Base-by-base conservation (phyloP, 2,329 filamentous ascomycete genomes). In the Purpureocillium lavendulum region DNA sequence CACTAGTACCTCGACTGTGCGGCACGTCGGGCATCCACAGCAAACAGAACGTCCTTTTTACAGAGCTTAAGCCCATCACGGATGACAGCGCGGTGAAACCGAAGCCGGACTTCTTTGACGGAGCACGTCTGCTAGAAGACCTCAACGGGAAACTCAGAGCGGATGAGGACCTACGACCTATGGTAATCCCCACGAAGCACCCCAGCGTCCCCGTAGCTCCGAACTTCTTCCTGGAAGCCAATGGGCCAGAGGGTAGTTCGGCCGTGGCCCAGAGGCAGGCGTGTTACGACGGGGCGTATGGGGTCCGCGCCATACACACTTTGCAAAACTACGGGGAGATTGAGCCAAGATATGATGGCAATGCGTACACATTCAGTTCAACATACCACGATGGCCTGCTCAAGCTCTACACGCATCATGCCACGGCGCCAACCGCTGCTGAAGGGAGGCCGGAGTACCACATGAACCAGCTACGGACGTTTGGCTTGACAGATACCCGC, bases 211-310 rank as follows among this genome's bases (percentile, higher is more conserved):
- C 60, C 1, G 42, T 60, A 5, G 53, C 47, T 26, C 63, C 62
- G 3, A 67, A 69, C 48, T 63, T 67, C 41, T 69, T 69, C 41
- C 16, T 68, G 1, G 60, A 60, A 36, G 57, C 48, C 0, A 68
- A 68, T 42, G 59, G 57, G 1, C 60, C 57, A 9, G 40, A 58
- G 39, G 58, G 58, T 4, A 50, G 43, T 32, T 7, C 37, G 6
- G 52, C 41, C 6, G 58, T 61, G 7, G 59, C 53, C 11, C 48
- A 11, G 32, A 52, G 55, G 21, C 62, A 66, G 43, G 62, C 56
- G 38, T 52, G 51, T 36, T 58, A 64, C 35, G 53, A 67, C 42
- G 59, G 63, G 30, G 61, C 63, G 3, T 35, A 52, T 15, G 61
- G 61, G 29, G 50, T 60, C 21, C 56, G 61, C 24, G 61, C 45